Evolutionary conservation across 306 rosid species (phyloP).

Genomic region (Trifolium pratense): DNA sequence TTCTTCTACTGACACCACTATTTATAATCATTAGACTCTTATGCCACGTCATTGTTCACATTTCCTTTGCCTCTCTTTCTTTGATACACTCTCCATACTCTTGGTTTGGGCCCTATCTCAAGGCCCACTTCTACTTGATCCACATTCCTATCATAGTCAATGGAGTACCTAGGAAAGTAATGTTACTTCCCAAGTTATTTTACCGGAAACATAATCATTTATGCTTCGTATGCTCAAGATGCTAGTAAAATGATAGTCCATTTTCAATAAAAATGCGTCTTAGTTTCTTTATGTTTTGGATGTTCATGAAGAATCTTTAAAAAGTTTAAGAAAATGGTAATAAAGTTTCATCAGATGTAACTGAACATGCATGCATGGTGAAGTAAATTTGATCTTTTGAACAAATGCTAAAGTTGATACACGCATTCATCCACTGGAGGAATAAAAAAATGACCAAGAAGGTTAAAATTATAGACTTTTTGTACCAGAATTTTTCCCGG

Average conservation of each 20-base stretch:
- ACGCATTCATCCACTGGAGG: conserved; percentile 2
- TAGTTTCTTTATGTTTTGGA: no score
- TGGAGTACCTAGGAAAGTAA: conserved; percentile 66
- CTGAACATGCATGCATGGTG: conserved; percentile 8
- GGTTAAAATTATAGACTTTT: conserved; percentile 10
- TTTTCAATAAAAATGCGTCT: no score
- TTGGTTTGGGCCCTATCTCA: no score
- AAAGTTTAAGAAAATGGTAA: neutral
- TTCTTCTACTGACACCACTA: no score
- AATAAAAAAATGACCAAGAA: neutral
- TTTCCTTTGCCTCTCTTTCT: no score
- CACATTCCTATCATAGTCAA: no score
- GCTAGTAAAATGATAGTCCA: no score
- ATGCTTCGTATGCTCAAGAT: neutral
- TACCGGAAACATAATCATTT: neutral
- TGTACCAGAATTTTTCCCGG: conserved; percentile 83
- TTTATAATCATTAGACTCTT: no score
- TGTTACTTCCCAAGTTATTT: neutral
- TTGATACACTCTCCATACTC: no score
- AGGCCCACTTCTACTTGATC: no score
- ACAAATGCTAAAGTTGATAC: conserved; percentile 12
- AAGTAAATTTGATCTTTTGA: conserved; percentile 35
- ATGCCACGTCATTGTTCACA: no score
- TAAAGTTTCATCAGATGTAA: conserved; percentile 15
- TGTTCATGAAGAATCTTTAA: neutral